phyloP scores from a whole-genome alignment of 345 rosid species.

The Litchi chinensis region DNA sequence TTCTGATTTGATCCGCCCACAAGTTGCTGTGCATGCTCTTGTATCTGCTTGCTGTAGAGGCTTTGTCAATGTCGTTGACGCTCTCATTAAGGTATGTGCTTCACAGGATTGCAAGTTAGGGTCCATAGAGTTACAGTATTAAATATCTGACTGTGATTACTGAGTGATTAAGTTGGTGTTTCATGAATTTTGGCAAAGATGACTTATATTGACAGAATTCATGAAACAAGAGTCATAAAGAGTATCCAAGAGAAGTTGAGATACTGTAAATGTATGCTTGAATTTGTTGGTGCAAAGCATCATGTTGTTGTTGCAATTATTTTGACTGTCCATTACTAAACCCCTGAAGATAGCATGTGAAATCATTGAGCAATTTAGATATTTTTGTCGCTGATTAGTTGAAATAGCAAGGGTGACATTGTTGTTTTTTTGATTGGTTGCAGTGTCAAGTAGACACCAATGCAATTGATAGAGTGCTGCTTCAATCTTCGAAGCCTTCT shows the following conservation, averaged over 20 bases:
- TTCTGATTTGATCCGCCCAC: conserved; percentile 50
- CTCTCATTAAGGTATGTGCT: conserved; percentile 47
- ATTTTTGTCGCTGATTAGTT: neutral
- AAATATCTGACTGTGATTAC: neutral
- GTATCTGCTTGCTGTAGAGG: conserved; percentile 65
- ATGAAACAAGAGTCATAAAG: too few relatives aligned
- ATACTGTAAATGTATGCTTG: too few relatives aligned
- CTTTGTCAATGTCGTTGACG: conserved; percentile 49
- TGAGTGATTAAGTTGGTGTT: neutral
- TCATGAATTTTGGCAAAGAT: too few relatives aligned
- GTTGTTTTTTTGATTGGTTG: conserved; percentile 14
- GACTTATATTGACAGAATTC: too few relatives aligned
- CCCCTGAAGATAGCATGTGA: neutral
- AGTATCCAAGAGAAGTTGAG: too few relatives aligned
- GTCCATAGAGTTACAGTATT: neutral
- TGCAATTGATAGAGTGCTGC: conserved; percentile 46
- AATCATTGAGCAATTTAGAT: conserved; percentile 1
- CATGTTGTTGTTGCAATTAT: neutral
- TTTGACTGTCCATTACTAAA: neutral
- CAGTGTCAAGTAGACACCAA: conserved; percentile 55
- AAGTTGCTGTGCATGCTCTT: conserved; percentile 54
- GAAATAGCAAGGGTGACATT: neutral
- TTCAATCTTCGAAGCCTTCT: conserved; percentile 61
- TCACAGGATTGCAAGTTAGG: neutral
- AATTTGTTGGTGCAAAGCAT: neutral